Evolutionary conservation across 768 basidiomycete genomes (phyloP), one percentile per base, ranked within the genome.

Genomic region (Leccinum disarticulatum): DNA sequence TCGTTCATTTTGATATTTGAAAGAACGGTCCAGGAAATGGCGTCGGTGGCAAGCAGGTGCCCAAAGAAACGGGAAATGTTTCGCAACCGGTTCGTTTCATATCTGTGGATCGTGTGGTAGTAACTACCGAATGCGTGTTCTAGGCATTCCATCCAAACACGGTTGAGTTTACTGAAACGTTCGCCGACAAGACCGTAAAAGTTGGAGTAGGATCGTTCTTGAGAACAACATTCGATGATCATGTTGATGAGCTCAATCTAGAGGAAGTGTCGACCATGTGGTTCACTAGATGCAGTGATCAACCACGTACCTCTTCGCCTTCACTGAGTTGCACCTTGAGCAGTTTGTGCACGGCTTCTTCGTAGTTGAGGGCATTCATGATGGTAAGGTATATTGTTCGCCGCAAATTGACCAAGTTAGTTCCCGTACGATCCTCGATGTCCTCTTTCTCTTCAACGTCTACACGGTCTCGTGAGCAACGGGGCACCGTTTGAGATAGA

Each of bases 171-270:
- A 78, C 91, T 89, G 78, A 99, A 95, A 22, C 97, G 90, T 73
- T 99, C 97, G 56, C 94, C 94, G 62, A 97, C 82, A 22, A 98
- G 86, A 13, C 97, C 97, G 69, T 95, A 99, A 80, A 97, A 98
- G n/a, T 83, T 91, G 2, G 92, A 93, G 74, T 98, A 99, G 1
- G 96, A 95, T 14, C 97, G 90, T 73, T 98, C 97, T 79, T 99
- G 97, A 2, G 97, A 98, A 74, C 97, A 98, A 90, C 97, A 99
- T 69, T 98, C 96, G 74, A 99, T 91, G 62, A 99, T 85, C 97
- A 99, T 99, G 81, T 98, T 98, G 73, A 92, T 86, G 59, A 99
- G 76, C 73, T 98, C 96, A 66, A 93, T 90, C 93, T 97, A 68
- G n/a, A 36, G 25, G 15, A 57, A 4, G 51, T 27, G 52, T 33